Conservation (phyloP, 129 eudicot genomes). For the Silybum marianum region DNA sequence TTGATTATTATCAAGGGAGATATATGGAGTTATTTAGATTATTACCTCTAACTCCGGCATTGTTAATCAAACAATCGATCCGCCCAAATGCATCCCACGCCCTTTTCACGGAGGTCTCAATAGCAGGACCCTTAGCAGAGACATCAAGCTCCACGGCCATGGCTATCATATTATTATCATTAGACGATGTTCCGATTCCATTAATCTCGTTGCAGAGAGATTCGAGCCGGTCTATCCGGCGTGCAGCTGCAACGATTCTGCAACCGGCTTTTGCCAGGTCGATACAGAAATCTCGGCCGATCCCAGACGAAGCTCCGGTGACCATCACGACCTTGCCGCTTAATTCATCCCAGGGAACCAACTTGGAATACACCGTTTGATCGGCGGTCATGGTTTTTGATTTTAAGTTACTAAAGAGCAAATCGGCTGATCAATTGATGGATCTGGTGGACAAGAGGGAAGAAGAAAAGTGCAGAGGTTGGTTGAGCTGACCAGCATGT, state of each 20-base stretch:
- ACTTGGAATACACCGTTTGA: background rate
- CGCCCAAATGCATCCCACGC: constrained; percentile 42
- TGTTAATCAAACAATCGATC: constrained; percentile 54
- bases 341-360: constrained; percentile 23
- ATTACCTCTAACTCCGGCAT: constrained; percentile 66
- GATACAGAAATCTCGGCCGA: constrained; percentile 62
- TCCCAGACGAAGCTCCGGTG: constrained; percentile 76
- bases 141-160: constrained; percentile 37
- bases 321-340: background rate
- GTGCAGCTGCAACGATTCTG: constrained; percentile 68
- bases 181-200: background rate
- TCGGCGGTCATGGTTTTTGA: constrained; percentile 12
- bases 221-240: constrained; percentile 58
- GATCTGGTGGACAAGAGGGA: no score
- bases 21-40: background rate
- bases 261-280: constrained; percentile 78
- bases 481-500: no score
- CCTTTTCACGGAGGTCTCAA: constrained; percentile 31
- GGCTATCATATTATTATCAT: background rate
- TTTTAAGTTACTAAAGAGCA: background rate
- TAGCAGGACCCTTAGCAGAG: constrained; percentile 24
- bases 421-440: background rate
- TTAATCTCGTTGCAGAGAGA: constrained; percentile 71
- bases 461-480: no score
- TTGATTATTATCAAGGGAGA: background rate